Conservation (phyloP, 2,329 filamentous ascomycete species). For the Colletotrichum echinochloae region DNA sequence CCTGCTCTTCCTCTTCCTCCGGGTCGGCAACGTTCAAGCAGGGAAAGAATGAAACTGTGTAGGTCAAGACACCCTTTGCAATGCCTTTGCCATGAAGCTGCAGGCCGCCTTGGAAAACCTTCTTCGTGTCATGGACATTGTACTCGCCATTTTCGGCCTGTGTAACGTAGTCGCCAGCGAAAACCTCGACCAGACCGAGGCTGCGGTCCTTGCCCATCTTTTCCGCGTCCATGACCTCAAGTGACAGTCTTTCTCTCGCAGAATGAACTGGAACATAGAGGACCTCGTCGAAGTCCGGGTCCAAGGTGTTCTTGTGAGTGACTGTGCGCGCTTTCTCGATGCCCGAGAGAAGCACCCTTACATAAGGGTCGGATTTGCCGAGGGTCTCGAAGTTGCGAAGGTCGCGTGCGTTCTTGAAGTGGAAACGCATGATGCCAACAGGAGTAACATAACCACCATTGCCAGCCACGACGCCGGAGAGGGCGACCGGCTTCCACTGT, state of each 20-base stretch:
- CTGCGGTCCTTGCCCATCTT: constrained; percentile 91
- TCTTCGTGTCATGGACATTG: constrained; percentile 81
- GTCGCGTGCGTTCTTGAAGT: constrained; percentile 85
- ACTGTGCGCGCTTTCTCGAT: constrained; percentile 93
- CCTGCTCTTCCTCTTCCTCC: constrained; percentile 80
- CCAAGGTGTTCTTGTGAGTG: constrained; percentile 94
- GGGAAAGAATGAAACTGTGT: constrained; percentile 90
- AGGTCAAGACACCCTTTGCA: constrained; percentile 83
- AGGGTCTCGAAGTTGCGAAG: constrained; percentile 94
- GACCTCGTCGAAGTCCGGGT: constrained; percentile 95
- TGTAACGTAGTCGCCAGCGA: constrained; percentile 80
- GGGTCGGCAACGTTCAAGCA: constrained; percentile 89
- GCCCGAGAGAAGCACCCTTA: constrained; percentile 87
- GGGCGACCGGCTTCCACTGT: constrained; percentile 94
- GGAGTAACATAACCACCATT: constrained; percentile 93
- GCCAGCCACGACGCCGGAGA: constrained; percentile 80
- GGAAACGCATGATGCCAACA: constrained; percentile 93
- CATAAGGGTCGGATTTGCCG: constrained; percentile 97
- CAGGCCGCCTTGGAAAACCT: constrained; percentile 73
- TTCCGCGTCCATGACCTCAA: constrained; percentile 98
- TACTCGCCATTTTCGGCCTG: constrained; percentile 87
- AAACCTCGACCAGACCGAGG: constrained; percentile 83
- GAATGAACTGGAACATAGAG: constrained; percentile 94
- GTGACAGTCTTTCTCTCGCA: constrained; percentile 80
- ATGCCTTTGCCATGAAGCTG: constrained; percentile 78